Evolutionary conservation across 345 rosid genomes (phyloP), one percentile per base, ranked within the genome.

Genomic region (Conringia planisiliqua): DNA sequence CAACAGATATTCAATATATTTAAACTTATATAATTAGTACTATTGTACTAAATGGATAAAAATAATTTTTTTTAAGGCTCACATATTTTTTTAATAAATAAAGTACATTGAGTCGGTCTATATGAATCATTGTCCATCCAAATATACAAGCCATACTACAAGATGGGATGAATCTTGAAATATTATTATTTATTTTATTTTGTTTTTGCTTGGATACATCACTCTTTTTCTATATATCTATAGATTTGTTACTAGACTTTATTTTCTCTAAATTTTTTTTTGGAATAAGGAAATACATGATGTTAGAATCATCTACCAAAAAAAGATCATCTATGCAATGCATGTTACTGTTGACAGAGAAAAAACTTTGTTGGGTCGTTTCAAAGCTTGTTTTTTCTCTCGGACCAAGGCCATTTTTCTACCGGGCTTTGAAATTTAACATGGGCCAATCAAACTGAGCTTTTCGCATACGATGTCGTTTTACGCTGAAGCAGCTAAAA

Each of bases 111-210:
- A 67, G 71, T 67, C 38, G 24, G n/a, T 36, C 42, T 58, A 11
- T 40, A 11, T 29, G 73, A 55, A 42, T 40, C 52, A 54, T 54
- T 54, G 52, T 54, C 52, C 63, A 56, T 69, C 42, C 64, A 30
- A 40, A 55, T 20, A 36, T 66, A n/a, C n/a, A n/a, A n/a, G n/a
- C 46, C 20, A 66, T 35, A 50, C n/a, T 26, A 58, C 11, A 32
- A 66, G 58, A 32, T 48, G 71, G 48, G 48, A 67, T 67, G 71
- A 50, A 51, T 22, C 71, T 51, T 51, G 17, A 64, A 3, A n/a
- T 32, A 46, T 4, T 30, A 32, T 66, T 13, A 51, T 24, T n/a
- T n/a, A n/a, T n/a, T 5, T 6, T 39, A n/a, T n/a, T n/a, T n/a
- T n/a, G 10, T 10, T 44, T 35, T 35, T 17, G 62, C 42, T 7